Evolutionary conservation across 306 rosid genomes (phyloP).

Genomic region (Malus domestica): DNA sequence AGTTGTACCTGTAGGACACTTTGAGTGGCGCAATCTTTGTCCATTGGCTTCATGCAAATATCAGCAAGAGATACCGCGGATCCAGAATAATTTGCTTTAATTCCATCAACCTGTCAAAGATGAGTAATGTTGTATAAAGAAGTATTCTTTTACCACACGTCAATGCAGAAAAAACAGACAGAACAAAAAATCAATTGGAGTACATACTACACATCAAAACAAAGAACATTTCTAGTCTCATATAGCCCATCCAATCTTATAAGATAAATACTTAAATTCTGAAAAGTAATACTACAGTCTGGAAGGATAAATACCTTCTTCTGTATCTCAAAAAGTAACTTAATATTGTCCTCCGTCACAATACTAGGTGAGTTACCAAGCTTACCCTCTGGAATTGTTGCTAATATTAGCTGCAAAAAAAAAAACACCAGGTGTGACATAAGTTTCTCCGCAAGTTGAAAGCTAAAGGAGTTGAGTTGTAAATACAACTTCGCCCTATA

Average conservation of each 20-base stretch:
- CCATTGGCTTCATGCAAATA: constrained; percentile 96
- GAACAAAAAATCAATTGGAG: neutral
- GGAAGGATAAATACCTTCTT: constrained; percentile 53
- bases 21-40: constrained; percentile 87
- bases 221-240: neutral
- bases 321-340: constrained; percentile 82
- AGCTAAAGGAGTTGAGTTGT: neutral
- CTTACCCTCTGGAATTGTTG: constrained; percentile 57
- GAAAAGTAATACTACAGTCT: constrained; percentile 10
- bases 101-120: constrained; percentile 63
- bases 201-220: neutral
- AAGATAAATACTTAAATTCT: neutral
- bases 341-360: constrained; percentile 74
- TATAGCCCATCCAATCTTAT: neutral
- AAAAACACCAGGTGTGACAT: neutral
- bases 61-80: constrained; percentile 60
- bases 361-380: constrained; percentile 62
- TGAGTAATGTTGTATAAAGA: constrained; percentile 8
- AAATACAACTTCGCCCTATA: neutral
- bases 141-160: neutral
- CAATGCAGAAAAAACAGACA: neutral
- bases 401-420: constrained; percentile 60
- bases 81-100: constrained; percentile 75
- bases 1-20: constrained; percentile 78
- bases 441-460: neutral